Evolutionary conservation across 2,329 filamentous ascomycete species (phyloP), one percentile per base, ranked within the genome.

Genomic region (Tothia fuscella): DNA sequence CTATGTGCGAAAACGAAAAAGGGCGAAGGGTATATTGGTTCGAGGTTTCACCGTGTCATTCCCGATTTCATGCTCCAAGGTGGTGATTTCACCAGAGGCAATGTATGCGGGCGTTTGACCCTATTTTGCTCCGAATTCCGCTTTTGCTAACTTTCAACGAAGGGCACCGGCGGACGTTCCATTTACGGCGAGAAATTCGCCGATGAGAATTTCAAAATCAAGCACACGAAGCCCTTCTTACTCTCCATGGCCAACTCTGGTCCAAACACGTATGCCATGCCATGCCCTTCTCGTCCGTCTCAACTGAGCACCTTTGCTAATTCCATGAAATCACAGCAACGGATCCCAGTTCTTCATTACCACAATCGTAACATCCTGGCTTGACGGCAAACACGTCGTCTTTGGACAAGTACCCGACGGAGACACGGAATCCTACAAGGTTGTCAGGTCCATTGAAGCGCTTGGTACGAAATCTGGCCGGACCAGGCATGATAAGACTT

Each of bases 161-260:
- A 93, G 86, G 85, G 85, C 60, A 89, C 86, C 46, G 86, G 85
- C 69, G 85, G 86, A 67, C 83, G 82, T 70, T 93, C 84, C 63
- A 93, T 93, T 76, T 93, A 93, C 66, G 86, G 86, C 56, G 84
- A 93, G 68, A 91, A 89, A 75, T 93, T 94, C 61, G 68, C 78
- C 56, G 86, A 94, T 62, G 86, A 94, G 80, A 93, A 93, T 80
- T 93, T 93, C 74, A 59, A 66, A 48, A 60, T 72, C 52, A 78
- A 76, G 71, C 87, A 94, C 77, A 65, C 64, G 63, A 68, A 71
- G 55, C 80, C 81, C 49, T 83, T 80, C 70, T 74, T 88, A 54
- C 75, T 94, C 52, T 93, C 87, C 66, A 94, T 94, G 87, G 87
- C 87, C 63, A 94, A 94, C 68, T 83, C 87, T 55, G 87, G 87